Evolutionary conservation across 73 alveolate species (phyloP).

Genomic region (Paramecium biaurelia): DNA sequence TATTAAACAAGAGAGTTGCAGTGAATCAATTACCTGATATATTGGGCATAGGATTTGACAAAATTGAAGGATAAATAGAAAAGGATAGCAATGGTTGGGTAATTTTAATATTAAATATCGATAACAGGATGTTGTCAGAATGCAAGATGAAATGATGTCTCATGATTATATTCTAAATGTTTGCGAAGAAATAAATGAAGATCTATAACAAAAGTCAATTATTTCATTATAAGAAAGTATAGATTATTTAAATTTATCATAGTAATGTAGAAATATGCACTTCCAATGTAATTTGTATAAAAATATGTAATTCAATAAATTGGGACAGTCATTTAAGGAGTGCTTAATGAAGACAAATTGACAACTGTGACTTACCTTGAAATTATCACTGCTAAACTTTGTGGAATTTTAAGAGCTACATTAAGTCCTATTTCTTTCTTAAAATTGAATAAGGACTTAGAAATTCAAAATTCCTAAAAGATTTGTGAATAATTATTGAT

Average conservation of each 20-base stretch:
- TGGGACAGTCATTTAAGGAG: not conserved
- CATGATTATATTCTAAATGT: conserved; percentile 19
- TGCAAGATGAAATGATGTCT: conserved; percentile 39
- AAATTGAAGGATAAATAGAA: conserved; percentile 28
- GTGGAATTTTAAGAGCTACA: conserved; percentile 3
- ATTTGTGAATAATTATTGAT: not conserved
- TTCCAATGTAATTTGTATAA: not conserved
- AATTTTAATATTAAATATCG: not conserved
- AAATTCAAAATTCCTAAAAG: not conserved
- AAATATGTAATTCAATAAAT: not conserved
- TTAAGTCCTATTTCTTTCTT: not conserved
- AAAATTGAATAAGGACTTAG: not conserved
- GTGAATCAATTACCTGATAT: not conserved
- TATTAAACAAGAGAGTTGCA: not conserved
- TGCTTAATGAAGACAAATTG: not conserved
- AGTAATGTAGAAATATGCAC: not conserved
- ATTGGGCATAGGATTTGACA: conserved; percentile 20
- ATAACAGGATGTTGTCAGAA: conserved; percentile 28
- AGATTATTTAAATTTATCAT: not conserved
- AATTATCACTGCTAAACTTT: not conserved
- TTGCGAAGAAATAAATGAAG: conserved; percentile 36
- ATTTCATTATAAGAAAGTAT: not conserved
- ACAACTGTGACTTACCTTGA: conserved; percentile 8
- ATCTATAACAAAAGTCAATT: not conserved
- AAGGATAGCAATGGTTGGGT: conserved; percentile 38